phyloP scores from a whole-genome alignment of 352 stramenopile species.

The Phytopythium vexans region DNA sequence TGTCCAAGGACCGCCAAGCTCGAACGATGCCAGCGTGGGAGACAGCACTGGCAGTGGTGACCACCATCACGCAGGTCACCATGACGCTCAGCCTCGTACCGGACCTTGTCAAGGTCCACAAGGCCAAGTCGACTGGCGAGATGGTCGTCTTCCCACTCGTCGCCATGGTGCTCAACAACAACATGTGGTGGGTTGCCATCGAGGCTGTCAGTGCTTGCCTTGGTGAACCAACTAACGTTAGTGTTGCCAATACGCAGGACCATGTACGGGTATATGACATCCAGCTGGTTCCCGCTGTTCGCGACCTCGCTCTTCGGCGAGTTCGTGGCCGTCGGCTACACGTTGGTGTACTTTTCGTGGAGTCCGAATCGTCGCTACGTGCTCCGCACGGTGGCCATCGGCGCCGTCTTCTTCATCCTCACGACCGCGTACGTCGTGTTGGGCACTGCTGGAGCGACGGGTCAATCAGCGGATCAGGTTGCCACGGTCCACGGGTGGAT shows the following conservation, averaged over 20 bases:
- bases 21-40: constrained; percentile 6
- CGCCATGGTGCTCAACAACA: constrained; percentile 42
- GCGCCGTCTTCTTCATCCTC: constrained; percentile 9
- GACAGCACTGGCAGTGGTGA: constrained; percentile 8
- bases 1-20: constrained; percentile 1
- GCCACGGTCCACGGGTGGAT: constrained; percentile 29
- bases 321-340: constrained; percentile 18
- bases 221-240: no score
- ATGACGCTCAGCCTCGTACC: constrained; percentile 33
- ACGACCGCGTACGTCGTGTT: constrained; percentile 36
- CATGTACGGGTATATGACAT: constrained; percentile 25
- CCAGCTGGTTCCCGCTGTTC: constrained; percentile 25
- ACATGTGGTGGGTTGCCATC: constrained; percentile 18
- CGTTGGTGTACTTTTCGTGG: constrained; percentile 20
- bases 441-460: constrained; percentile 26
- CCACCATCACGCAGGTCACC: constrained; percentile 25
- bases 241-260: constrained; percentile 11
- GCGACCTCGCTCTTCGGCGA: constrained; percentile 14
- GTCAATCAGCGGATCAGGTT: constrained; percentile 14
- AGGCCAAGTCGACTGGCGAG: constrained; percentile 14
- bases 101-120: constrained; percentile 21
- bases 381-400: constrained; percentile 7
- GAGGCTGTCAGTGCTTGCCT: no score
- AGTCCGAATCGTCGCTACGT: constrained; percentile 11
- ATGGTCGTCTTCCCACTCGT: constrained; percentile 36